These are phyloP conservation scores for Eimeria necatrix DNA, from an alignment of 169 alveolate genomes.

Conservation along the genomic window DNA sequence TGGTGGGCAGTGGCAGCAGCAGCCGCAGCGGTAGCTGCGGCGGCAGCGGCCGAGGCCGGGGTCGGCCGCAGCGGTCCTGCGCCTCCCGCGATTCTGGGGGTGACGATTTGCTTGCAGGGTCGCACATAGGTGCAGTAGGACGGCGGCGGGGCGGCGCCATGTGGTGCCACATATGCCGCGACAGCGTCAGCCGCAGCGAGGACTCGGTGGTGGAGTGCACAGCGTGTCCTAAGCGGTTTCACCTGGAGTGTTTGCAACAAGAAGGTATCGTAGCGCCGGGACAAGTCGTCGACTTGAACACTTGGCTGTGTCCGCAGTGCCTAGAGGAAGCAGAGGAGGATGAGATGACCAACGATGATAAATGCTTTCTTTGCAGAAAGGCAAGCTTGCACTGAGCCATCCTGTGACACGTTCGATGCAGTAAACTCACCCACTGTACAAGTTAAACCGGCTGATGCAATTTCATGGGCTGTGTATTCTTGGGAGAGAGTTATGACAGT, in stretches of 20 bases:
- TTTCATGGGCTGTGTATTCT: too few species aligned
- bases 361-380: slow-evolving; percentile 73
- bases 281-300: neutral
- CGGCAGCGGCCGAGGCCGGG: slow-evolving; percentile 38
- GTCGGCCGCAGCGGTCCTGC: slow-evolving; percentile 24
- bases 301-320: slow-evolving; percentile 79
- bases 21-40: slow-evolving; percentile 16
- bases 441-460: too few species aligned
- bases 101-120: slow-evolving; percentile 37
- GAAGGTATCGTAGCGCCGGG: slow-evolving; percentile 52
- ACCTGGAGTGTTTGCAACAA: slow-evolving; percentile 74
- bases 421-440: too few species aligned
- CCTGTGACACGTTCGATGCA: too few species aligned
- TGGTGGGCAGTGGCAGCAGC: slow-evolving; percentile 15
- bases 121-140: slow-evolving; percentile 38
- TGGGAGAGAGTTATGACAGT: too few species aligned
- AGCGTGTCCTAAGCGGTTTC: slow-evolving; percentile 71
- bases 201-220: slow-evolving; percentile 67
- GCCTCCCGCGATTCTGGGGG: neutral
- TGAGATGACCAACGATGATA: slow-evolving; percentile 72
- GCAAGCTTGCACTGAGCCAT: neutral
- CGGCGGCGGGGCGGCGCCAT: slow-evolving; percentile 60
- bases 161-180: slow-evolving; percentile 77
- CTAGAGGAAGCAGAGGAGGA: slow-evolving; percentile 75
- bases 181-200: slow-evolving; percentile 36